These are phyloP conservation scores for Lepiota venenata DNA, from an alignment of 768 basidiomycete genomes.

Conservation along the genomic window DNA sequence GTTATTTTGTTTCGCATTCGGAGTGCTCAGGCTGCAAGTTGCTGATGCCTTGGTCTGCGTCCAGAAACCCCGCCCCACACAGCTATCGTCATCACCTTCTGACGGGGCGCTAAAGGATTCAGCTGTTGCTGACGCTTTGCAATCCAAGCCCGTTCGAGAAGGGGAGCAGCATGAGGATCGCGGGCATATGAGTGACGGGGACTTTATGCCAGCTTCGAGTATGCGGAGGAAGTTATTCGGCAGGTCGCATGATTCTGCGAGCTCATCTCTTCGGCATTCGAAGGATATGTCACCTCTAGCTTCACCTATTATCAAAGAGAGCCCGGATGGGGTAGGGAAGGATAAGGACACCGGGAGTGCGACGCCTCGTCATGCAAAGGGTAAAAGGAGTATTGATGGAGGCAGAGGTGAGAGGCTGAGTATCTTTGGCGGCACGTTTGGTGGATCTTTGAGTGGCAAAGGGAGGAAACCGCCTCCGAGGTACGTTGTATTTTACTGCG, in stretches of 20 bases:
- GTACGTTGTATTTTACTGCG: constrained; percentile 28
- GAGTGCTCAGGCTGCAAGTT: not conserved
- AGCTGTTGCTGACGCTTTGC: constrained; percentile 26
- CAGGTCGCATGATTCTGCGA: constrained; percentile 44
- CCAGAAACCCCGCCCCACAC: constrained; percentile 45
- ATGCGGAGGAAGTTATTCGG: constrained; percentile 60
- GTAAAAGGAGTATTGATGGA: constrained; percentile 49
- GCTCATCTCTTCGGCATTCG: constrained; percentile 19
- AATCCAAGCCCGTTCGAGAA: constrained; percentile 23
- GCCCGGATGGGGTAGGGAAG: constrained; percentile 17
- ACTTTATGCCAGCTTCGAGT: constrained; percentile 35
- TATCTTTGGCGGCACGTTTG: constrained; percentile 75
- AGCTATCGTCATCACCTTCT: constrained; percentile 56
- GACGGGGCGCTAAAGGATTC: constrained; percentile 51
- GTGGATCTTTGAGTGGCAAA: constrained; percentile 53
- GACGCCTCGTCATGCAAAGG: constrained; percentile 35
- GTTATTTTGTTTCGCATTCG: not conserved
- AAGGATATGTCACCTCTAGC: constrained; percentile 16
- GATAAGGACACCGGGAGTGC: constrained; percentile 29
- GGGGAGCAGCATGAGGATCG: constrained; percentile 48
- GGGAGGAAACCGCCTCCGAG: constrained; percentile 79
- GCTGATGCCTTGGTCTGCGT: not conserved
- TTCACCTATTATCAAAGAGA: constrained; percentile 13
- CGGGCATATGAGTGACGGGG: constrained; percentile 63
- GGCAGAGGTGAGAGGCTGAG: constrained; percentile 62